Percentiles rank a stretch among this genome's conserved stretches.
Evolutionary conservation across 345 rosid species (phyloP).

Genomic region (Eucalyptus lansdowneana): DNA sequence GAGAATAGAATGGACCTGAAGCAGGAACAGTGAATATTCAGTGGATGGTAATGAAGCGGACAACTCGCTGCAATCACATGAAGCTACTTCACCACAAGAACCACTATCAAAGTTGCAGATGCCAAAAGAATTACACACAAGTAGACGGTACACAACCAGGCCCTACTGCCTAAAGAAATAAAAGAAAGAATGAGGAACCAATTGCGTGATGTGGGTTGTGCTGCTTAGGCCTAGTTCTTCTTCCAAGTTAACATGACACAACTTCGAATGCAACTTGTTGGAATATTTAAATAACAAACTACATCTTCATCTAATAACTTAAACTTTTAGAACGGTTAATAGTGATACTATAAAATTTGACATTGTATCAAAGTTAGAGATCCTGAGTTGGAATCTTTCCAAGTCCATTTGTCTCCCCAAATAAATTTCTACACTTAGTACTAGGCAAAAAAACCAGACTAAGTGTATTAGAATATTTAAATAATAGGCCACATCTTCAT

Average conservation of each 20-base stretch:
- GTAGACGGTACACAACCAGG: background rate
- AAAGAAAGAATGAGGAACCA: background rate
- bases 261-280: background rate
- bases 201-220: background rate
- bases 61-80: background rate
- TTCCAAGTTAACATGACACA: background rate
- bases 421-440: no score
- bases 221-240: background rate
- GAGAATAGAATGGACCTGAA: background rate
- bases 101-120: background rate
- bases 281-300: no score
- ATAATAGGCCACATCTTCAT: no score
- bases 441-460: no score
- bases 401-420: no score
- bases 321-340: no score
- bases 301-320: no score
- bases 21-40: background rate
- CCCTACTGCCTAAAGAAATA: background rate
- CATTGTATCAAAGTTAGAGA: rapidly evolving
- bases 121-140: background rate
- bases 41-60: background rate
- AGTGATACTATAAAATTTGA: no score
- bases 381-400: no score
- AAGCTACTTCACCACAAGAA: background rate
- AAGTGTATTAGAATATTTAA: no score